Conservation (phyloP, 495 filamentous ascomycete genomes). For the Eremomyces bilateralis region DNA sequence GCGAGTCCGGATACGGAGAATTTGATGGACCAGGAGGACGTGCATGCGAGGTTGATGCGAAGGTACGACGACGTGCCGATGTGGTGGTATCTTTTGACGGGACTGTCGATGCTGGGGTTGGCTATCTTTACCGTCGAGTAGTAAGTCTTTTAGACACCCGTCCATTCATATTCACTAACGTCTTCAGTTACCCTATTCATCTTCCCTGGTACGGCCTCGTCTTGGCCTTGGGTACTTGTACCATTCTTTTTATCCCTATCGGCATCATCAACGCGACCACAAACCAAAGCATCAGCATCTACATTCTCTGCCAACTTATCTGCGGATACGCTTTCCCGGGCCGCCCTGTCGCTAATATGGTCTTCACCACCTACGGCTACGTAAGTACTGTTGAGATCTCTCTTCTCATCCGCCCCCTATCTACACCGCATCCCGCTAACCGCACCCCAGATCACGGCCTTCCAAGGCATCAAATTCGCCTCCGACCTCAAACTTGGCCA, state of each 20-base stretch:
- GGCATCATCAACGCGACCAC: constrained; percentile 75
- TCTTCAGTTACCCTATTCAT: constrained; percentile 45
- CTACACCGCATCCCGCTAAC: no score
- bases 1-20: constrained; percentile 26
- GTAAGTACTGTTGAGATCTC: constrained; percentile 8
- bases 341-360: constrained; percentile 69
- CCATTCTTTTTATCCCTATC: constrained; percentile 54
- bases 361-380: constrained; percentile 64
- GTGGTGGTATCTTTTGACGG: constrained; percentile 53
- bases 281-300: constrained; percentile 62
- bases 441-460: constrained; percentile 49
- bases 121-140: constrained; percentile 72
- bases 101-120: constrained; percentile 44
- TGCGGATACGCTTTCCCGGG: constrained; percentile 61
- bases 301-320: constrained; percentile 63
- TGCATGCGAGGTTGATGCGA: constrained; percentile 59
- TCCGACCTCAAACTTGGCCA: constrained; percentile 74
- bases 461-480: constrained; percentile 71
- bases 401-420: background rate
- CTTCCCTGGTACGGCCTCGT: constrained; percentile 59
- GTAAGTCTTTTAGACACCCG: constrained; percentile 19
- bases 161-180: constrained; percentile 6
- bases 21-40: constrained; percentile 43
- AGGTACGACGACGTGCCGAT: constrained; percentile 54
- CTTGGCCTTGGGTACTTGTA: constrained; percentile 49